Base-by-base conservation (phyloP, 129 eudicot species). In the Centrapalus pauciflorus region DNA sequence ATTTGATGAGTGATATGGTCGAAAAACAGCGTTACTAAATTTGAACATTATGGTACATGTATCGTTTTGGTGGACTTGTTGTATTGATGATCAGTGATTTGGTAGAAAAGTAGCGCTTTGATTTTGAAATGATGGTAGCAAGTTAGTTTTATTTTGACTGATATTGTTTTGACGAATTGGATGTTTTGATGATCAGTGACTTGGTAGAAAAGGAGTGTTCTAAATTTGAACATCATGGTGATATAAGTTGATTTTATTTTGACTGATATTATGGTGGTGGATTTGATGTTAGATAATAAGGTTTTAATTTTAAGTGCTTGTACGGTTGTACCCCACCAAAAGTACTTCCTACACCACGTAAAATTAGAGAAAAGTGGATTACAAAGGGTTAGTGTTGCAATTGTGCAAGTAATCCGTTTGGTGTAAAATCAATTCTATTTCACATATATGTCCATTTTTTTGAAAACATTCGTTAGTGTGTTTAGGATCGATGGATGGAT, bases 51-150 rank as follows among this genome's bases (percentile, higher is more conserved):
- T 14, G 1, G 52, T 16, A 14, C 19, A 13, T 19, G 17, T 45
- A 45, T 23, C 16, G 50, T 2, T 66, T 32, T 48, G 41, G 55
- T 55, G 35, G 19, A 38, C 16, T 55, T 69, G 74, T 8, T 69
- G 74, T 37, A 28, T 25, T 3, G 63, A 34, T 67, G 64, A 67
- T 64, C 33, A 4, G 55, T 51, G 50, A 61, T 58, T 30, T 43
- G 28, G 57, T 58, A 29, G 23, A 49, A 41, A 57, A 38, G 12
- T 26, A 55, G 25, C 13, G 30, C 33, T 12, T 29, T 60, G n/a
- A 2, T 26, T 60, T 16, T 60, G 29, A 60, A 60, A 60, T 4
- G 8, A 20, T 17, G 21, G 30, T 49, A 24, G 14, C 52, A 35
- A 25, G 16, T 68, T 34, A 23, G 29, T 30, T 51, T 2, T 0